A percentile compares a stretch with the other conserved stretches of the same genome.
Evolutionary conservation across 345 rosid species (phyloP).

Genomic region (Linum tenue): DNA sequence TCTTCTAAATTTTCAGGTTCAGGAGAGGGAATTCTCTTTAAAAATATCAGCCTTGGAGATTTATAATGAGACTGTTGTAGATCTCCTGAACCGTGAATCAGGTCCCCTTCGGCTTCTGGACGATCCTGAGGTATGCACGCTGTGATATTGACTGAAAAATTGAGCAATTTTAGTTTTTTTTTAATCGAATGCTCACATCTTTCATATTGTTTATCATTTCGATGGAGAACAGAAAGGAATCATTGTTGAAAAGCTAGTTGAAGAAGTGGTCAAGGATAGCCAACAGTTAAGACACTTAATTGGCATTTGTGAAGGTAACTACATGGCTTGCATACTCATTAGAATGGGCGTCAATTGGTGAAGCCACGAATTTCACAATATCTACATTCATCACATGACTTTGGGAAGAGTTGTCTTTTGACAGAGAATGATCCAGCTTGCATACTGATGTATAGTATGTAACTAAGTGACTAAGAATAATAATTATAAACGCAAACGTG

Average conservation of each 20-base stretch:
- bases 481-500: not conserved
- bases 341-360: not conserved
- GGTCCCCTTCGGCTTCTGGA: slow-evolving; percentile 9
- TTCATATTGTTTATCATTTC: slow-evolving; percentile 11
- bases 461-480: not conserved
- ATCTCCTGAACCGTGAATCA: not conserved
- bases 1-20: not conserved
- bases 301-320: slow-evolving; percentile 77
- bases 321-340: not conserved
- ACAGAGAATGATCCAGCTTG: not conserved
- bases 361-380: not conserved
- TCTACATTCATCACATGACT: not conserved
- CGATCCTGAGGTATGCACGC: slow-evolving; percentile 77
- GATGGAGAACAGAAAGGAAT: slow-evolving; percentile 62
- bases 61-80: not conserved
- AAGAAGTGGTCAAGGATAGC: slow-evolving; percentile 65
- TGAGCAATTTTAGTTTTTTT: not conserved
- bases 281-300: slow-evolving; percentile 72
- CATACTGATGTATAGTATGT: not conserved
- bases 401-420: not conserved
- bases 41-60: not conserved
- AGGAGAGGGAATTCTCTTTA: not conserved
- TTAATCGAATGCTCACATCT: slow-evolving; percentile 6
- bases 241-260: slow-evolving; percentile 74
- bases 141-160: not conserved